phyloP scores from a whole-genome alignment of 257 asterid species.

The Capsicum chinense region DNA sequence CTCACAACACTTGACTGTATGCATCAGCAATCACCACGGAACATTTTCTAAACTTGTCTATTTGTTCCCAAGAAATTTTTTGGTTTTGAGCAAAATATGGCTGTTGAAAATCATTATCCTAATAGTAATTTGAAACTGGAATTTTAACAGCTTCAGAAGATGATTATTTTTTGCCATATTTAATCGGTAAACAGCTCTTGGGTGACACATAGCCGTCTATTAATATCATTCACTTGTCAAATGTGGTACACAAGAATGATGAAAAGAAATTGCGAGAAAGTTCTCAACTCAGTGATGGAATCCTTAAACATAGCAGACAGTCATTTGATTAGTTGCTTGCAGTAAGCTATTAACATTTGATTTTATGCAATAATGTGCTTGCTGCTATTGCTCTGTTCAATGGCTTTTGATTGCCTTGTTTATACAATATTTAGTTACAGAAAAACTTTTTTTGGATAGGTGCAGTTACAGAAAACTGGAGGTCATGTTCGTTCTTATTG shows the following conservation, averaged over 20 bases:
- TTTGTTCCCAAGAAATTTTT: not conserved
- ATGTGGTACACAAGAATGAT: not conserved
- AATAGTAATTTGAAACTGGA: not conserved
- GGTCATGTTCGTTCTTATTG: not conserved
- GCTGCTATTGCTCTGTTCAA: not conserved
- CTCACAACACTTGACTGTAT: not conserved
- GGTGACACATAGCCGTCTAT: not conserved
- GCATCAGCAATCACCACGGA: slow-evolving; percentile 17
- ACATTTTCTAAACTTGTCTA: not conserved
- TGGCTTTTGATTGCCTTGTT: not conserved
- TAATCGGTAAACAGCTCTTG: not conserved
- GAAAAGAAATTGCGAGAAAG: too few relatives aligned
- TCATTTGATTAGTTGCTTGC: not conserved
- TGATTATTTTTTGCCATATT: not conserved
- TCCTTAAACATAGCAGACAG: not conserved
- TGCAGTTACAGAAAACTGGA: not conserved
- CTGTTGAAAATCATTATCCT: not conserved
- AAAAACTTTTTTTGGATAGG: not conserved
- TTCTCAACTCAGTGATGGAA: not conserved
- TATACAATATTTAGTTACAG: not conserved
- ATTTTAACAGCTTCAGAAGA: not conserved
- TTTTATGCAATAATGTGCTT: not conserved
- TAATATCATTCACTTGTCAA: not conserved
- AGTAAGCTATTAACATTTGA: not conserved
- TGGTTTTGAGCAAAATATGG: slow-evolving; percentile 1